Percentiles rank a stretch among this genome's conserved stretches.
These are phyloP conservation scores for Rhododendron ovatum DNA, from an alignment of 148 eudicot genomes.

Conservation along the genomic window DNA sequence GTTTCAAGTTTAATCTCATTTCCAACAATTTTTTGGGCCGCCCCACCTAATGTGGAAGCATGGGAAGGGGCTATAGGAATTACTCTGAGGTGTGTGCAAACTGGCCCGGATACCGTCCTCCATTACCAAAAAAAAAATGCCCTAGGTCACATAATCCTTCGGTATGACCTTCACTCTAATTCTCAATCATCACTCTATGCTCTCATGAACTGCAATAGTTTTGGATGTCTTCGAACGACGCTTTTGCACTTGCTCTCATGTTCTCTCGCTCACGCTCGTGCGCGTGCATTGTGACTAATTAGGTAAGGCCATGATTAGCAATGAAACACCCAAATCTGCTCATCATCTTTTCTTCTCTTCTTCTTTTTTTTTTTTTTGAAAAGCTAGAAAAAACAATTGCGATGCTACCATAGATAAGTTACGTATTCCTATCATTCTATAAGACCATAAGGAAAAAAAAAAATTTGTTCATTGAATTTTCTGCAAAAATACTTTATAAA, in stretches of 20 bases:
- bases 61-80: too few relatives aligned
- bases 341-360: background rate
- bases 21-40: too few relatives aligned
- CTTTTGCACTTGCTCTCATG: too few relatives aligned
- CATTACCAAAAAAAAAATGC: too few relatives aligned
- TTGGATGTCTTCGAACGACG: too few relatives aligned
- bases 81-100: background rate
- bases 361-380: background rate
- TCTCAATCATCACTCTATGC: background rate
- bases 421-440: background rate
- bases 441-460: background rate
- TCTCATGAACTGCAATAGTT: too few relatives aligned
- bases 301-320: background rate
- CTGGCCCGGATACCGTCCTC: too few relatives aligned
- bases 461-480: background rate
- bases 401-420: too few relatives aligned
- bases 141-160: background rate
- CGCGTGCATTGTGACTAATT: too few relatives aligned
- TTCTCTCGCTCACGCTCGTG: too few relatives aligned
- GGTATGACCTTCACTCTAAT: background rate
- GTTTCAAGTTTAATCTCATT: too few relatives aligned
- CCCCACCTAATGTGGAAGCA: too few relatives aligned
- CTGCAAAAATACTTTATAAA: background rate
- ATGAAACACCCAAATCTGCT: background rate
- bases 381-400: background rate